phyloP scores from a whole-genome alignment of 73 alveolate genomes.

The Paramecium tetraurelia region DNA sequence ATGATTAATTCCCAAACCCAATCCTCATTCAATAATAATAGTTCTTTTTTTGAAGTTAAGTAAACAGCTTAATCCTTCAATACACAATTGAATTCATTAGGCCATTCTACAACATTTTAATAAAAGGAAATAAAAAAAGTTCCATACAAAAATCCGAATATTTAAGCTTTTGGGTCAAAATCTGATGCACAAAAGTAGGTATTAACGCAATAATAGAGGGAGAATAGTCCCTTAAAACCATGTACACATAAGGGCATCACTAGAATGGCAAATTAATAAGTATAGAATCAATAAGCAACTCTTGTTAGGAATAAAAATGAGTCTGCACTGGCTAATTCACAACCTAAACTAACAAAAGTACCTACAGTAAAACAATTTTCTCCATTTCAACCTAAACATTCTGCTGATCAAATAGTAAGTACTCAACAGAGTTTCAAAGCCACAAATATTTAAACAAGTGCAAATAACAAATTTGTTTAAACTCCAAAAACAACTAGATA shows the following conservation, averaged over 20 bases:
- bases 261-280: background rate
- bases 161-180: background rate
- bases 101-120: background rate
- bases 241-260: background rate
- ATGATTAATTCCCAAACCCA: background rate
- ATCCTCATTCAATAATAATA: background rate
- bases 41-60: background rate
- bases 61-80: background rate
- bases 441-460: background rate
- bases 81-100: background rate
- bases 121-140: background rate
- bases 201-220: background rate
- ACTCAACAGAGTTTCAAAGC: background rate
- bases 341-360: background rate
- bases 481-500: background rate
- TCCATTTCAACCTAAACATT: background rate
- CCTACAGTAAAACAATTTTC: background rate
- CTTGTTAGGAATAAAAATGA: background rate
- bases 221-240: background rate
- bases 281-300: background rate
- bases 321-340: background rate
- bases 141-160: background rate
- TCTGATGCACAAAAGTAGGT: background rate
- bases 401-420: background rate
- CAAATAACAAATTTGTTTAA: background rate